Evolutionary conservation across 495 filamentous ascomycete genomes (phyloP).

Genomic region (Bryoglossum gracile): DNA sequence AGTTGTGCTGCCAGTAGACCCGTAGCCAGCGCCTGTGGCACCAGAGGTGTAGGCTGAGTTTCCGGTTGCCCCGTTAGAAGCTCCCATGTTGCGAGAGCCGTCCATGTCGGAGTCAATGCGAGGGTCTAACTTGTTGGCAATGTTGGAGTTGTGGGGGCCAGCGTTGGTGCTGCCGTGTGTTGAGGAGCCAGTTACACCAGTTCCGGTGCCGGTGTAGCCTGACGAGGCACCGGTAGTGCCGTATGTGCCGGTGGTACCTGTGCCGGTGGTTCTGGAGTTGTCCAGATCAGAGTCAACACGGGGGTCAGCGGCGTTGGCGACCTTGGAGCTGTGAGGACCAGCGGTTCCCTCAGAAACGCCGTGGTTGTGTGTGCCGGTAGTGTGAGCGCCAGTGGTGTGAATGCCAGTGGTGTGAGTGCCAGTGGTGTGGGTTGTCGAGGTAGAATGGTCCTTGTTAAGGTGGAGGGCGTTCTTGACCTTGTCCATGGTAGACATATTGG

Average conservation of each 20-base stretch:
- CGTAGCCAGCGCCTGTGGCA: slow-evolving; percentile 21
- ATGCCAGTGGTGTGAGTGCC: not conserved
- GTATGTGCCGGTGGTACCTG: slow-evolving; percentile 1
- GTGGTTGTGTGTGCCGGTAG: slow-evolving; percentile 1
- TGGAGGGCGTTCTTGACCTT: slow-evolving; percentile 25
- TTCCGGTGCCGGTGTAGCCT: slow-evolving; percentile 2
- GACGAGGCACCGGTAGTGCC: slow-evolving; percentile 7
- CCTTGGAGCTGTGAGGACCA: slow-evolving; percentile 6
- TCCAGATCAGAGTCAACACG: slow-evolving; percentile 17
- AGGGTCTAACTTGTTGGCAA: slow-evolving; percentile 47
- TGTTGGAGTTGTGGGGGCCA: slow-evolving; percentile 45
- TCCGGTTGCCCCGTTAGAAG: not conserved
- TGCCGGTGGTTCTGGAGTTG: slow-evolving; percentile 1
- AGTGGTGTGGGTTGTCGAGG: slow-evolving; percentile 8
- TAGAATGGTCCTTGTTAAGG: slow-evolving; percentile 10
- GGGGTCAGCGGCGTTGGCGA: slow-evolving; percentile 18
- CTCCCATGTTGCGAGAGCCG: slow-evolving; percentile 1
- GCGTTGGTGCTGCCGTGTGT: slow-evolving; percentile 36
- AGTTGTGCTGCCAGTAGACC: slow-evolving; percentile 16
- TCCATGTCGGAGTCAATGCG: slow-evolving; percentile 25
- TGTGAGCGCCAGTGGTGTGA: not conserved
- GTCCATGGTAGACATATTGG: slow-evolving; percentile 23
- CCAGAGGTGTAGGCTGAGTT: slow-evolving; percentile 11
- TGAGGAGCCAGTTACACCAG: slow-evolving; percentile 6
- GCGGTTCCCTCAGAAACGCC: slow-evolving; percentile 14